Evolutionary conservation across 2,329 filamentous ascomycete genomes (phyloP), one percentile per base, ranked within the genome.

Genomic region (Trichophyton verrucosum): DNA sequence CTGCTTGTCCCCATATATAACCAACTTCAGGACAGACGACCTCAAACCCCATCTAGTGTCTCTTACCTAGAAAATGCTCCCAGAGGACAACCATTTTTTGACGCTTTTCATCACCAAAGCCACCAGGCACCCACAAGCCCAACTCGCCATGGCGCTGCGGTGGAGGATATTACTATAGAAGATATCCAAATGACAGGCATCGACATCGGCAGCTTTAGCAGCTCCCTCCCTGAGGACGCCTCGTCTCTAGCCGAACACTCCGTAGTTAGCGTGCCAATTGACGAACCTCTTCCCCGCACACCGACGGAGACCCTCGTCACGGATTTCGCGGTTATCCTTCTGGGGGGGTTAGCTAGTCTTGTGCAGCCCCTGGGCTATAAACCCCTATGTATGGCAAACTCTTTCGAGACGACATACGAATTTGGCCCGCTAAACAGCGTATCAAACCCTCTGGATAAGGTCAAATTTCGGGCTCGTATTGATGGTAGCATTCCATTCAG

Each of bases 401-500:
- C 63, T 3, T 63, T 51, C 56, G 58, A 63, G 30, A 61, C 61
- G 3, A 62, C 61, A 24, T 64, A 57, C 59, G 33, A 22, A 61
- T 63, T 64, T 49, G 61, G 61, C 20, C 63, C 63, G 15, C 13
- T 64, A 46, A 36, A 36, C 49, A 61, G 57, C 47, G 57, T 60
- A 57, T 57, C 51, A 33, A 49, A 60, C 27, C 47, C 57, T n/a
- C 56, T 38, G 36, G 56, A 7, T 9, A 24, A 61, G 13, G 51
- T 63, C 60, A 17, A 53, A n/a, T 61, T 60, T 27, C 59, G 57
- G 46, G 61, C 59, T 42, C 57, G 61, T 59, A 60, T 63, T 38
- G 61, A 63, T 57, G 63, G 61, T 38, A 63, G 63, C 36, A 64
- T 63, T 53, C 63, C 63, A 17, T 63, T 60, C 15, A 44, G 60